Evolutionary conservation across 192 early-diverging fungal genomes (phyloP).

Genomic region (Backusella parvicylindrica): DNA sequence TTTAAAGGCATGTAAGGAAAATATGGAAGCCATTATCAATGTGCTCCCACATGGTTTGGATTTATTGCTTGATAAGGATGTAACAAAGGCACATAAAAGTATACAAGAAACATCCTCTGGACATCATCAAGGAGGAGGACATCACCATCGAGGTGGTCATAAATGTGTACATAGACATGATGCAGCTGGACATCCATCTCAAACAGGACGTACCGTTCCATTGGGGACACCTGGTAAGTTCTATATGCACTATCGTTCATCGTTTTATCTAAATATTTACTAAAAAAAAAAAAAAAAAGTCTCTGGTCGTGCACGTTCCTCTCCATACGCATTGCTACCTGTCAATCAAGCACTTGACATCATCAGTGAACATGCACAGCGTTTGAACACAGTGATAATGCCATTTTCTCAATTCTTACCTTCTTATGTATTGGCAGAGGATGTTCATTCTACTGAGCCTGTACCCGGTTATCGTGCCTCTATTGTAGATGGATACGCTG

Average conservation of each 20-base stretch:
- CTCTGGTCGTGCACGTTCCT: slow-evolving; percentile 62
- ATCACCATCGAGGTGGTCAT: slow-evolving; percentile 21
- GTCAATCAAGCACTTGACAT: slow-evolving; percentile 62
- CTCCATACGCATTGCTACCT: slow-evolving; percentile 78
- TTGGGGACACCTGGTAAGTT: slow-evolving; percentile 8
- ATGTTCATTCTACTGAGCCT: slow-evolving; percentile 65
- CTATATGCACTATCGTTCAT: background rate
- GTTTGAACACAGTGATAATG: slow-evolving; percentile 29
- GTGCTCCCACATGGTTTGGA: slow-evolving; percentile 86
- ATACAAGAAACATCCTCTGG: slow-evolving; percentile 28
- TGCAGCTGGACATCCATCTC: background rate
- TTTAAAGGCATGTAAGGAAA: slow-evolving; percentile 82
- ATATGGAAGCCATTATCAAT: slow-evolving; percentile 65
- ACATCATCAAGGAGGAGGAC: background rate
- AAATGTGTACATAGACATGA: slow-evolving; percentile 41
- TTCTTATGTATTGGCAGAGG: slow-evolving; percentile 71
- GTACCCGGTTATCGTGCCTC: slow-evolving; percentile 88
- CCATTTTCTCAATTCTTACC: slow-evolving; percentile 47
- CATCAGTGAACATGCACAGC: slow-evolving; percentile 42
- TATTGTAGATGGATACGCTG: slow-evolving; percentile 94
- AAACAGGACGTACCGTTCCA: background rate
- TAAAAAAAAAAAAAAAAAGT: slow-evolving; percentile 38
- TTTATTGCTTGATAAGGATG: slow-evolving; percentile 54
- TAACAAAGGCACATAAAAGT: slow-evolving; percentile 51
- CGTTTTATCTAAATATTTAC: background rate